phyloP scores from a whole-genome alignment of 805 yeast species.

The Blastobotrys attinorum region DNA sequence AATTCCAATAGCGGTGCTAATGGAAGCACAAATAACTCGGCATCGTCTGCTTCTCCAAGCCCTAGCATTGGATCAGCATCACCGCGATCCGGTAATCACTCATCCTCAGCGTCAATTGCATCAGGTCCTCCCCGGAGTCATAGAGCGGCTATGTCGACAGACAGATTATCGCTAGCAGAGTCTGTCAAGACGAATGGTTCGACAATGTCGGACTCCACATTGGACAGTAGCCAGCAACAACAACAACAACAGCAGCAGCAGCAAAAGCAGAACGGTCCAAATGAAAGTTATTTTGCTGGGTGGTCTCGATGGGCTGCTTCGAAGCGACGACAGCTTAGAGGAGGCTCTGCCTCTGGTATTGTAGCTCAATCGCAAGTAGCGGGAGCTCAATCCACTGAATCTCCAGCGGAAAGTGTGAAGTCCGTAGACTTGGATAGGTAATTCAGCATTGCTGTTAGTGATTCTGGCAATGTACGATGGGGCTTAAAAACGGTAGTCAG shows the following conservation, averaged over 20 bases:
- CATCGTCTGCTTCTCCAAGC: background rate
- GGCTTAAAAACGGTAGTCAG: background rate
- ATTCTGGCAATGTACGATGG: background rate
- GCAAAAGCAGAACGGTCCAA: no score
- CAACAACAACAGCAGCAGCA: background rate
- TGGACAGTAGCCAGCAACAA: background rate
- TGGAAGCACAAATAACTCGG: background rate
- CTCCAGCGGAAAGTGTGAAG: background rate
- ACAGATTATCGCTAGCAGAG: slow-evolving; percentile 1
- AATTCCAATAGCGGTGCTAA: background rate
- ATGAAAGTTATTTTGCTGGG: slow-evolving; percentile 13
- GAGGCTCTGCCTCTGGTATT: background rate
- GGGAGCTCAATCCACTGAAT: background rate
- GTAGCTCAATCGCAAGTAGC: background rate
- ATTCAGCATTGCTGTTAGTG: no score
- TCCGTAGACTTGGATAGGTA: background rate
- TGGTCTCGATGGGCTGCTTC: slow-evolving; percentile 15
- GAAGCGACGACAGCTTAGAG: slow-evolving; percentile 9
- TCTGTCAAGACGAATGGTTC: background rate
- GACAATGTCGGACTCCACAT: background rate
- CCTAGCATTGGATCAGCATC: background rate
- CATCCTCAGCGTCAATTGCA: background rate
- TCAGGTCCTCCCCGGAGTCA: background rate
- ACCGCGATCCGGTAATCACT: background rate
- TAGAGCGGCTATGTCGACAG: background rate